Conservation (phyloP, 257 asterid species). For the Solanum clarkiae region DNA sequence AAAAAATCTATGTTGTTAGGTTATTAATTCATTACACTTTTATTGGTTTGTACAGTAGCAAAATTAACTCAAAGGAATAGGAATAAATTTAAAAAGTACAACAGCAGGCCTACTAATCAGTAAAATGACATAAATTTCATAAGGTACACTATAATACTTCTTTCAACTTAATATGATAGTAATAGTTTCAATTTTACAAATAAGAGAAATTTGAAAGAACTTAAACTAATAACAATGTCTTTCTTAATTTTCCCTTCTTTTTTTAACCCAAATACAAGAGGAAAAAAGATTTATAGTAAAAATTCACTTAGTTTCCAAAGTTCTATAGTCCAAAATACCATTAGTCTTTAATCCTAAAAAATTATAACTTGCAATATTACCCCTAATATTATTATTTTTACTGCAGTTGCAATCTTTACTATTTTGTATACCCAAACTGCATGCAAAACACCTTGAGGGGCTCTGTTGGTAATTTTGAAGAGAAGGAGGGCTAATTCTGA, state of each 20-base stretch:
- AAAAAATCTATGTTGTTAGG: background rate
- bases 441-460: constrained; percentile 33
- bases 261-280: background rate
- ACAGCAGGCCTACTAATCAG: background rate
- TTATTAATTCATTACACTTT: background rate
- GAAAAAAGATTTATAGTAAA: background rate
- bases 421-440: constrained; percentile 56
- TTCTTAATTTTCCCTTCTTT: background rate
- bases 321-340: constrained; percentile 55
- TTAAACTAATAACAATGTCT: constrained; percentile 10
- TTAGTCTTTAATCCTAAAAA: constrained; percentile 48
- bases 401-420: constrained; percentile 54
- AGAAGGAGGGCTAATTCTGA: constrained; percentile 71
- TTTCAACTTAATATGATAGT: background rate
- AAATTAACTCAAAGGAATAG: background rate
- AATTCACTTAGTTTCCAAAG: constrained; percentile 34
- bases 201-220: constrained; percentile 7
- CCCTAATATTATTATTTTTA: background rate
- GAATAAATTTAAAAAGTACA: background rate
- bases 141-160: background rate
- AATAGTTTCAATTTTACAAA: constrained; percentile 17
- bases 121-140: background rate
- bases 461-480: constrained; percentile 15
- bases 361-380: constrained; percentile 31
- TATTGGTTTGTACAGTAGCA: background rate